A percentile compares a stretch with the other conserved stretches of the same genome.
phyloP scores from a whole-genome alignment of 331 rosid species.

The Dryas integrifolia region DNA sequence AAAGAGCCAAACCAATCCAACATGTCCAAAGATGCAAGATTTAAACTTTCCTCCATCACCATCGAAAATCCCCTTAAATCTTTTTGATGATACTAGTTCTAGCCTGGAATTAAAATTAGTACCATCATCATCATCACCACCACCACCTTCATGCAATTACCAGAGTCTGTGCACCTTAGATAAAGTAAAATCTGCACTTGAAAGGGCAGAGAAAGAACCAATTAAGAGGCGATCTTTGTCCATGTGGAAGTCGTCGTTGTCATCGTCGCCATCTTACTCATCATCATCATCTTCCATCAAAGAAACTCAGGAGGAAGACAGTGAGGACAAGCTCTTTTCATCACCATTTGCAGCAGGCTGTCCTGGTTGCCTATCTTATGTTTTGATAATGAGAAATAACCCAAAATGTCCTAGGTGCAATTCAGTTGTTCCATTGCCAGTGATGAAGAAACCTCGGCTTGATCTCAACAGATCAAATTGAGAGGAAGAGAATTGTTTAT shows the following conservation, averaged over 20 bases:
- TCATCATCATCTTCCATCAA: conserved; percentile 69
- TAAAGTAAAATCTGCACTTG: conserved; percentile 88
- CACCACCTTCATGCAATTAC: conserved; percentile 41
- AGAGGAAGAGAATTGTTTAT: conserved; percentile 4
- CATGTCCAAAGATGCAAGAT: conserved; percentile 67
- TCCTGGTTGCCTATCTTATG: conserved; percentile 90
- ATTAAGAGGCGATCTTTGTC: conserved; percentile 47
- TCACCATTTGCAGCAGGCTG: conserved; percentile 90
- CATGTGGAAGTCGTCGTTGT: conserved; percentile 47
- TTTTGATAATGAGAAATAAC: conserved; percentile 72
- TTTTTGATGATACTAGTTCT: conserved; percentile 60
- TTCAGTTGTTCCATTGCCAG: conserved; percentile 63
- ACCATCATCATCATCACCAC: conserved; percentile 44
- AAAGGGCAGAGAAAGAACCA: conserved; percentile 87
- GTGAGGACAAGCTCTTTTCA: conserved; percentile 43
- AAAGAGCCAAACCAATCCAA: conserved; percentile 34
- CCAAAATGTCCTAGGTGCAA: conserved; percentile 91
- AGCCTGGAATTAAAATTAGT: conserved; percentile 62
- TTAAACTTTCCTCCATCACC: conserved; percentile 65
- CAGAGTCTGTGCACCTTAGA: conserved; percentile 93
- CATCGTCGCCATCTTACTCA: conserved; percentile 61
- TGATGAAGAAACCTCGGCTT: conserved; percentile 77
- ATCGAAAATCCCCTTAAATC: conserved; percentile 47
- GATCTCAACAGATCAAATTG: conserved; percentile 81
- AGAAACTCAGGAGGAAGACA: conserved; percentile 61